Evolutionary conservation across 345 rosid genomes (phyloP).

Genomic region (Garcia nutans): DNA sequence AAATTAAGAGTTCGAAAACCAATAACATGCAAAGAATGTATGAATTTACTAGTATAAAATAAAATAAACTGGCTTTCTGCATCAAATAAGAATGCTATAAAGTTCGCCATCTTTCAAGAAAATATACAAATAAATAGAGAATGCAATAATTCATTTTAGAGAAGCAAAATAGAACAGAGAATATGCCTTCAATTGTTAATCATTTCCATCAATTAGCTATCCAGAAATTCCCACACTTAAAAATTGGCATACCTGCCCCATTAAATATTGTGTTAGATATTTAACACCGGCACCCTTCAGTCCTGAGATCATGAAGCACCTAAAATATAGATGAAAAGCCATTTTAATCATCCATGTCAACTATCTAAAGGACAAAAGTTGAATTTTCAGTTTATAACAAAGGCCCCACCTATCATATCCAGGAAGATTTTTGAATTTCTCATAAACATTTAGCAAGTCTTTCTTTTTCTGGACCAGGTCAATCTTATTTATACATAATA

Average conservation of each 20-base stretch:
- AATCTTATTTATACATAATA: constrained; percentile 90
- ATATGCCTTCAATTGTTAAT: not conserved
- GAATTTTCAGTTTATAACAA: not conserved
- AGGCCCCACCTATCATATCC: constrained; percentile 69
- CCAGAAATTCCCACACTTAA: not conserved
- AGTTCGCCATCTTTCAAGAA: too few species aligned
- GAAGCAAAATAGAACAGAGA: not conserved
- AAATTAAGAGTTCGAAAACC: too few species aligned
- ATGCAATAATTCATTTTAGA: not conserved
- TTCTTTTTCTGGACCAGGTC: constrained; percentile 81
- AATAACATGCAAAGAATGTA: too few species aligned
- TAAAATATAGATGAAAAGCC: constrained; percentile 31
- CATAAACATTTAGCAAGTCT: constrained; percentile 65
- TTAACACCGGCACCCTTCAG: constrained; percentile 83
- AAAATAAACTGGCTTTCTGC: not conserved
- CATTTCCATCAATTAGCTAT: not conserved
- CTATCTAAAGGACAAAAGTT: constrained; percentile 2
- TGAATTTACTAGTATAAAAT: too few species aligned
- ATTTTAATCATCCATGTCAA: constrained; percentile 7
- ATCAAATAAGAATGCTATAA: not conserved
- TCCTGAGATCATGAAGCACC: constrained; percentile 85
- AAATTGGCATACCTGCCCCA: constrained; percentile 54
- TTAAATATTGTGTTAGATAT: constrained; percentile 62
- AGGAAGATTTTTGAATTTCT: constrained; percentile 77
- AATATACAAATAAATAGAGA: too few species aligned